Evolutionary conservation across 1,284 basidiomycete genomes (phyloP), one percentile per base, ranked within the genome.

Genomic region (Apiotrichum gracile): DNA sequence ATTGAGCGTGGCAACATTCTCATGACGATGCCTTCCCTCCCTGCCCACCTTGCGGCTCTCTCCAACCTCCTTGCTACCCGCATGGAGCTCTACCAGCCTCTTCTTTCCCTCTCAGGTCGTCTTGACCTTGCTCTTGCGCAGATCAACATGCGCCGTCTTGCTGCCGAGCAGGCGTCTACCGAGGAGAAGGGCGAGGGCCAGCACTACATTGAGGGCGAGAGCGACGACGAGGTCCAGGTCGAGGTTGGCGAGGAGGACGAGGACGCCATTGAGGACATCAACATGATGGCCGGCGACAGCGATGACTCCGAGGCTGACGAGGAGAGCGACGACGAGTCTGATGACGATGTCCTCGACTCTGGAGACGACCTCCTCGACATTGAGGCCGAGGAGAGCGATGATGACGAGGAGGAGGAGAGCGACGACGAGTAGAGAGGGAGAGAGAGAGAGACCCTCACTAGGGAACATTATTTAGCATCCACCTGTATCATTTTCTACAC

Each of bases 41-140:
- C 73, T 1, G 54, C 68, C 8, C 85, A 90, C 40, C 80, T 98
- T 7, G 84, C 91, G 1, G 83, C 83, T 16, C 79, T 98, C 33
- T 90, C 97, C 66, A 81, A 86, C 14, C 88, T 88, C 2, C 80
- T 98, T 27, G 85, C 86, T 1, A 81, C 85, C 27, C 83, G 94
- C 26, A 78, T 96, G 24, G 81, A 86, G 33, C 77, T 96, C 29
- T 88, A 96, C 64, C 86, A 92, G 61, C 88, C 85, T 51, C 78
- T 98, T 16, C 77, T 94, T 9, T 84, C 88, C 3, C 80, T 98
- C 39, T 89, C 85, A 54, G 94, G 94, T 16, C 84, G 91, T 54
- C 79, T 97, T 22, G 94, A 97, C 68, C 87, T 94, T 75, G 90
- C 96, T 4, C 81, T 97, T 40, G 87, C 90, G 9, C 94, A 97